Base-by-base conservation (phyloP, 2,329 filamentous ascomycete genomes). In the Stachybotrys elegans region DNA sequence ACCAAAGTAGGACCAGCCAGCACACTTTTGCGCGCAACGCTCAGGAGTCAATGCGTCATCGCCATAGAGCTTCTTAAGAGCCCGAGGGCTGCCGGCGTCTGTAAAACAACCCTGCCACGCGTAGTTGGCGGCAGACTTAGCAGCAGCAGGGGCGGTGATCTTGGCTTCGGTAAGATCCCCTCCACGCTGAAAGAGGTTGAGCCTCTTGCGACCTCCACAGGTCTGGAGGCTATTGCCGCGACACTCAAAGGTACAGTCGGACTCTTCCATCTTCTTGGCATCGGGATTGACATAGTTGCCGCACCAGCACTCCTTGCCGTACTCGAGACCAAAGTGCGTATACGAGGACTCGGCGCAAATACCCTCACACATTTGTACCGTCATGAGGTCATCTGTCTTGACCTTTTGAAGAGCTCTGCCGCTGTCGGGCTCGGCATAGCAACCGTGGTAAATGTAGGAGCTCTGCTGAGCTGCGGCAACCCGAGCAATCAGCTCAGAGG, bases 291-390 rank as follows among this genome's bases (percentile, higher is more conserved):
- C 16, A 12, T 16, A n/a, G 22, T 40, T 40, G 20, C 22, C 37
- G 37, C 37, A 40, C 21, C 37, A 40, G 17, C 20, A 40, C 20
- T 40, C 22, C 21, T 40, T 39, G n/a, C 45, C 47, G 22, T 47
- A 23, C n/a, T 40, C 13, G 12, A 40, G 14, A 13, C 37, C 37
- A 7, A 22, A 20, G 19, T 40, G 27, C n/a, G 21, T 16, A 16
- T 40, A 40, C 14, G 20, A 14, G 12, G 19, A 21, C 22, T 40
- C 37, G 22, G 37, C 9, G 22, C 20, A 40, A 22, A 25, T 40
- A 22, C 21, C 7, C 21, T 25, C 3, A 20, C 35, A 38, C 35
- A 38, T 38, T 20, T 38, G 35, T 8, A 13, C 13, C 7, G 35
- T 38, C 35, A 38, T 38, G 35, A n/a, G 3, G 35, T 38, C 22